Conservation (phyloP, 148 eudicot species). For the Vaccinium darrowii region DNA sequence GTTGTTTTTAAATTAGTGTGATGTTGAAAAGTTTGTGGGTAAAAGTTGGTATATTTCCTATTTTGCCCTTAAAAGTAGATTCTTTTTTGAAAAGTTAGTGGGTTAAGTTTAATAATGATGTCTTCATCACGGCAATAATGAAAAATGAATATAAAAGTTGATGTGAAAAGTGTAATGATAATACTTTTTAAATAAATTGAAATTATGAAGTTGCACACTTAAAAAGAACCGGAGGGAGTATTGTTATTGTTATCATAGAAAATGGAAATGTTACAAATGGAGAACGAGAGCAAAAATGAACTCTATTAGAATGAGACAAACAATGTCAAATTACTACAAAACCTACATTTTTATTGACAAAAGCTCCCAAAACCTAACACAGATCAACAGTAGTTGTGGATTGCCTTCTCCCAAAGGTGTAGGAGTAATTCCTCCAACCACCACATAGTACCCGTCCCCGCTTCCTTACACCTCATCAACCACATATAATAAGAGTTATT, state of each 20-base stretch:
- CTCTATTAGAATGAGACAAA: neutral
- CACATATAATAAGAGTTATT: conserved; percentile 36
- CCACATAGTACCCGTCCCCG: conserved; percentile 87
- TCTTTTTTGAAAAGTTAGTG: too few species aligned
- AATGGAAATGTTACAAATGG: neutral
- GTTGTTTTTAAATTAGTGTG: too few species aligned
- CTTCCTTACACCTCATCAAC: conserved; percentile 67
- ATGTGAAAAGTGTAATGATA: too few species aligned
- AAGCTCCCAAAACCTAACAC: conserved; percentile 94
- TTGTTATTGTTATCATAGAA: neutral
- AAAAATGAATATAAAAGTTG: too few species aligned
- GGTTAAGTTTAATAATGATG: too few species aligned
- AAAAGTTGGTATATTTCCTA: too few species aligned
- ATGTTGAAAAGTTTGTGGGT: too few species aligned
- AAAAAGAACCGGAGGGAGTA: too few species aligned
- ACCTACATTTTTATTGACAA: conserved; percentile 84
- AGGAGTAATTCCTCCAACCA: conserved; percentile 97
- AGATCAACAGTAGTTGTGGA: conserved; percentile 98
- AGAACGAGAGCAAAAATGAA: neutral
- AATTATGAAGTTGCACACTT: too few species aligned
- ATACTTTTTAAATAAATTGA: too few species aligned
- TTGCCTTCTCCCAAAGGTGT: conserved; percentile 99
- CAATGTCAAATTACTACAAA: neutral
- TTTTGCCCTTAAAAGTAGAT: too few species aligned
- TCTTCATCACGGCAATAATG: too few species aligned